These are phyloP conservation scores for Petasospora rhodanensis DNA, from an alignment of 1,139 yeast genomes.

Conservation along the genomic window DNA sequence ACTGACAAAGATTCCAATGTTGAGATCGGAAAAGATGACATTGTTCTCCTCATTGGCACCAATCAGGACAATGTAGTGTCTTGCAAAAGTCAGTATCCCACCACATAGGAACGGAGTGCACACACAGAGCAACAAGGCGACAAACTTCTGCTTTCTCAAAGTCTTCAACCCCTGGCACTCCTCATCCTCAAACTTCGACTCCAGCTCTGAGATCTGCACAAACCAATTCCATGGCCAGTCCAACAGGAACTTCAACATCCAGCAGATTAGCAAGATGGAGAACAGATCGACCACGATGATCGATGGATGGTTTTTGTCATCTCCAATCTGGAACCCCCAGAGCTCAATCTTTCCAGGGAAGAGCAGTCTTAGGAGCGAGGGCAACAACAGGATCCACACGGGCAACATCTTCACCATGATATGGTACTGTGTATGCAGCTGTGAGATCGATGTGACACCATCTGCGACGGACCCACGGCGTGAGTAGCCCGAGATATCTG, in stretches of 20 bases:
- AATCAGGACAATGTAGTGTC: conserved; percentile 13
- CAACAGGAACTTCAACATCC: conserved; percentile 18
- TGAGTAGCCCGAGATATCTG: conserved; percentile 11
- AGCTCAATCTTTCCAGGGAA: conserved; percentile 14
- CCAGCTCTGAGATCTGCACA: conserved; percentile 14
- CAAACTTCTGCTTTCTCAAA: conserved; percentile 7
- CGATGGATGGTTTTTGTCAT: conserved; percentile 12
- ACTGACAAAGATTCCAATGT: conserved; percentile 19
- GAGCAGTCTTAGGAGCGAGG: conserved; percentile 15
- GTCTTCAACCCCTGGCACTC: neutral
- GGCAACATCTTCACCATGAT: conserved; percentile 14
- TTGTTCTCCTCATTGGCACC: conserved; percentile 1
- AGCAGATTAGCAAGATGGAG: conserved; percentile 17
- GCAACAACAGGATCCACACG: conserved; percentile 13
- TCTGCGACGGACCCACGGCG: conserved; percentile 2
- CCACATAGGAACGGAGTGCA: conserved; percentile 17
- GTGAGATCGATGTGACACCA: conserved; percentile 8
- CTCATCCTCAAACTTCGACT: too few species aligned
- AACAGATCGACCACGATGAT: conserved; percentile 16
- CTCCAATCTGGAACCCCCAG: conserved; percentile 15
- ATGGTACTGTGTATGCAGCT: conserved; percentile 15
- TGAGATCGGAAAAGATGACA: conserved; percentile 16
- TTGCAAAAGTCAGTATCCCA: conserved; percentile 9
- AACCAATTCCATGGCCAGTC: conserved; percentile 26
- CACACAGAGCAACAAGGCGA: conserved; percentile 11